phyloP scores from a whole-genome alignment of 306 rosid genomes.

The Acmispon strigosus region DNA sequence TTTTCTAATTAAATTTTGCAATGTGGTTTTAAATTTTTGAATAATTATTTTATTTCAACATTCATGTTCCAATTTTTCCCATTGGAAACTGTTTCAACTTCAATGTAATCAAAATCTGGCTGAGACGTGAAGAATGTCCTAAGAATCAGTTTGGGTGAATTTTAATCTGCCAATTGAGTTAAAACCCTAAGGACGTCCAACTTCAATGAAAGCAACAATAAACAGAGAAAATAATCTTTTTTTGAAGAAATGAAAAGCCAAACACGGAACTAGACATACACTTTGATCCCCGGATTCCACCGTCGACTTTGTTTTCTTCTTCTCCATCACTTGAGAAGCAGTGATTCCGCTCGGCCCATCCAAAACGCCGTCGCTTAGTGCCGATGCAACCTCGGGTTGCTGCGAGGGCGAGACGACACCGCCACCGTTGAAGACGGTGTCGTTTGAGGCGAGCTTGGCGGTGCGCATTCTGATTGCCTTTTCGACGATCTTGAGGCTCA shows the following conservation, averaged over 20 bases:
- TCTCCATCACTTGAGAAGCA: background rate
- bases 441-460: slow-evolving; percentile 22
- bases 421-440: background rate
- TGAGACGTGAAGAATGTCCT: background rate
- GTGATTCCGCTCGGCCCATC: background rate
- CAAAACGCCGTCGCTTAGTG: background rate
- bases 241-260: background rate
- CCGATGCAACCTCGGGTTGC: background rate
- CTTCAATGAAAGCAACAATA: background rate
- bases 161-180: background rate
- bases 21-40: background rate
- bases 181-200: background rate
- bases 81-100: background rate
- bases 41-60: background rate
- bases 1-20: background rate
- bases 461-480: slow-evolving; percentile 50
- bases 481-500: slow-evolving; percentile 57
- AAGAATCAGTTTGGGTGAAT: background rate
- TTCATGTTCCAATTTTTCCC: background rate
- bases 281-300: slow-evolving; percentile 27
- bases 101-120: background rate
- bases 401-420: slow-evolving; percentile 10
- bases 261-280: slow-evolving; percentile 33
- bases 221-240: background rate
- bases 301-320: slow-evolving; percentile 24